Conservation (phyloP, 2,329 filamentous ascomycete genomes). For the Onygenales sp. region DNA sequence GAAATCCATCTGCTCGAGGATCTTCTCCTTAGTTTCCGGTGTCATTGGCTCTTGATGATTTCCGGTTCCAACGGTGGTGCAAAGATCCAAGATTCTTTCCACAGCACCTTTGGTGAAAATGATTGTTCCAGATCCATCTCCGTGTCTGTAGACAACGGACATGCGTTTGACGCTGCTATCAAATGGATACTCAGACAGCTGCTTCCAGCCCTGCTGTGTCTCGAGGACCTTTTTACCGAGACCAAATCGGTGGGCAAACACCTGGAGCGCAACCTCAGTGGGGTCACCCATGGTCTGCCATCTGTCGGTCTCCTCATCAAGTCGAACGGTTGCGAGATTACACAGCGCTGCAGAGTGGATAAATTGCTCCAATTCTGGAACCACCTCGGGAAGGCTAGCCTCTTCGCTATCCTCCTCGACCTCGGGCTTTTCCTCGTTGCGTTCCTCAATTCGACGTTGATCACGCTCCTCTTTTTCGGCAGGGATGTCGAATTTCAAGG, state of each 20-base stretch:
- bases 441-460: slow-evolving; percentile 18
- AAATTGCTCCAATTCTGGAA: slow-evolving; percentile 40
- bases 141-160: slow-evolving; percentile 49
- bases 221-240: slow-evolving; percentile 37
- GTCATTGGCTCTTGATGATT: slow-evolving; percentile 32
- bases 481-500: slow-evolving; percentile 54
- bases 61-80: slow-evolving; percentile 37
- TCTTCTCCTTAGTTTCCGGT: slow-evolving; percentile 31
- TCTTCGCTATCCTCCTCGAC: slow-evolving; percentile 12
- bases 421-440: slow-evolving; percentile 14
- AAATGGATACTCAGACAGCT: slow-evolving; percentile 55
- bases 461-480: slow-evolving; percentile 33
- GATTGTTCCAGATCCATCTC: slow-evolving; percentile 23
- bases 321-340: slow-evolving; percentile 43
- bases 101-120: slow-evolving; percentile 36
- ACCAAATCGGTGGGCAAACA: slow-evolving; percentile 54
- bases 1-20: slow-evolving; percentile 47
- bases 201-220: slow-evolving; percentile 36
- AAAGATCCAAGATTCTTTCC: slow-evolving; percentile 35
- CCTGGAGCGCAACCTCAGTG: slow-evolving; percentile 59
- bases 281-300: slow-evolving; percentile 55
- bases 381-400: slow-evolving; percentile 27
- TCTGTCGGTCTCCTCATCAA: slow-evolving; percentile 29
- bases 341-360: slow-evolving; percentile 47
- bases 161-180: slow-evolving; percentile 58